Base-by-base conservation (phyloP, 1,284 basidiomycete genomes). In the Austroboletus novae-zelandiae region DNA sequence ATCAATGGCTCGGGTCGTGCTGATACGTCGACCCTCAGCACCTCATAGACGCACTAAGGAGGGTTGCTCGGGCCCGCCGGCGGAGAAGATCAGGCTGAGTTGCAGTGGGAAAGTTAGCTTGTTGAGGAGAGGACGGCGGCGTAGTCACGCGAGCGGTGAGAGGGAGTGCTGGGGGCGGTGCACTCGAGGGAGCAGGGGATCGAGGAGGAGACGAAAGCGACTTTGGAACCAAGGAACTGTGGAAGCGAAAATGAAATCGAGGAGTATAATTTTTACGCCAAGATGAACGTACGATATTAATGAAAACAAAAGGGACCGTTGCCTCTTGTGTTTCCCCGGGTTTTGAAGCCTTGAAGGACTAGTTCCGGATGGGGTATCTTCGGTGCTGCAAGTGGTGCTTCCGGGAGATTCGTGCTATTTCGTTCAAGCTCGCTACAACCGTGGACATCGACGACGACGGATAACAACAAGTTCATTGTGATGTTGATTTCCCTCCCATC, bases 31-130 rank as follows among this genome's bases (percentile, higher is more conserved):
- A n/a, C n/a, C n/a, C n/a, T n/a, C n/a, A n/a, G n/a, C n/a, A n/a
- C n/a, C n/a, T n/a, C n/a, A n/a, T n/a, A n/a, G n/a, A n/a, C n/a
- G n/a, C n/a, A n/a, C n/a, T n/a, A n/a, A 92, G 79, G 11, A 94
- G 77, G 3, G 79, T 71, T 9, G 89, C 86, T 31, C 90, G 84
- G 3, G 90, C 90, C 51, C 80, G 78, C 45, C 79, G 74, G 29
- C 89, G 81, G 5, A 23, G 20, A 50, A 89, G 77, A 34, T 74
- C 59, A 5, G 56, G 43, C 10, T 61, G 59, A 17, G 66, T 63
- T 40, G 47, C 66, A 54, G 46, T 69, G 49, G 61, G 45, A 61
- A 56, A 29, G 30, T 9, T 9, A 5, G 51, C 29, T 29, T 41
- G 39, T 35, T 48, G 55, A 27, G 48, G 20, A 23, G 20, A 23